phyloP scores from a whole-genome alignment of 495 filamentous ascomycete species.

The Ramalina peruviana region DNA sequence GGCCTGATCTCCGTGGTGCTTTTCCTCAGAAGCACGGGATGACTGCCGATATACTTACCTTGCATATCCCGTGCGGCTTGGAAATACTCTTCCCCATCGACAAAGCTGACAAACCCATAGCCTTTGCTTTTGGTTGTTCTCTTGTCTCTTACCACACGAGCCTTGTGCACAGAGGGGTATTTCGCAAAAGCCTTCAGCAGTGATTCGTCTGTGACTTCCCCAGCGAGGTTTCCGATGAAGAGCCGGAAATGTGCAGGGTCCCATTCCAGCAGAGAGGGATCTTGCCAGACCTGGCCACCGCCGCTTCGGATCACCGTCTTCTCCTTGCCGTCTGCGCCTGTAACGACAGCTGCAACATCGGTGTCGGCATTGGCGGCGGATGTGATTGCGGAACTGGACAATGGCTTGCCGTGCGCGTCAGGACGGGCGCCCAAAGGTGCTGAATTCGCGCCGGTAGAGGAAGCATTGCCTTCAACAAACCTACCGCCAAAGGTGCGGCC shows the following conservation, averaged over 20 bases:
- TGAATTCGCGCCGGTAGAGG: conserved; percentile 33
- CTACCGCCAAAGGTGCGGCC: conserved; percentile 14
- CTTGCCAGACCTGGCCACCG: conserved; percentile 81
- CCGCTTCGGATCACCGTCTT: conserved; percentile 75
- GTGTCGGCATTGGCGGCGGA: conserved; percentile 28
- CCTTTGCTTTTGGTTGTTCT: conserved; percentile 89
- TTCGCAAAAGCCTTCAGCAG: conserved; percentile 83
- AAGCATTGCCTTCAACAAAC: conserved; percentile 19
- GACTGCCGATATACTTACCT: conserved; percentile 96
- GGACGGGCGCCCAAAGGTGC: conserved; percentile 26
- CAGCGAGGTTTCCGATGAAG: conserved; percentile 95
- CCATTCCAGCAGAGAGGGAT: conserved; percentile 81
- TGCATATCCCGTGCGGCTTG: conserved; percentile 93
- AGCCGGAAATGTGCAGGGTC: conserved; percentile 88
- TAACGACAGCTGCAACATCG: conserved; percentile 29
- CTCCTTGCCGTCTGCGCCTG: conserved; percentile 33
- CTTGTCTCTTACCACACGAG: conserved; percentile 91
- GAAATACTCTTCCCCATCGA: conserved; percentile 91
- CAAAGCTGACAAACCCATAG: conserved; percentile 93
- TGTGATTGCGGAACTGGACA: conserved; percentile 20
- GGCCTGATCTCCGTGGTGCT: conserved; percentile 84
- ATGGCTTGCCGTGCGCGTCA: conserved; percentile 14
- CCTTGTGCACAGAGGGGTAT: conserved; percentile 80
- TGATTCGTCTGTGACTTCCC: conserved; percentile 94
- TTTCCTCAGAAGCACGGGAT: conserved; percentile 73